These are phyloP conservation scores for Colletotrichum gigasporum DNA, from an alignment of 2,329 filamentous ascomycete species.

Conservation along the genomic window DNA sequence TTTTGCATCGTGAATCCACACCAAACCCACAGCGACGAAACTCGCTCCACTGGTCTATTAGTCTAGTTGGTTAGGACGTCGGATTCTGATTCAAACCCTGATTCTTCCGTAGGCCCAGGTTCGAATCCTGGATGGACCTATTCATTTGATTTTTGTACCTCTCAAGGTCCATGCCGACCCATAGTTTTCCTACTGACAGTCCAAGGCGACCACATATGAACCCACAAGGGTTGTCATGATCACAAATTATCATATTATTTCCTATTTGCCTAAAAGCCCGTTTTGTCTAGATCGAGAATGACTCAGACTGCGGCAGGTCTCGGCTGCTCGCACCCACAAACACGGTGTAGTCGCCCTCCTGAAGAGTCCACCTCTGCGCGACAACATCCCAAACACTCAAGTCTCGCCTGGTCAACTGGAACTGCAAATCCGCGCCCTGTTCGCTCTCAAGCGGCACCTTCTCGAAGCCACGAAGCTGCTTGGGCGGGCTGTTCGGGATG, in stretches of 20 bases:
- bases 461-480: slow-evolving; percentile 70
- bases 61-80: slow-evolving; percentile 29
- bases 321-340: slow-evolving; percentile 59
- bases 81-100: slow-evolving; percentile 12
- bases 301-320: slow-evolving; percentile 48
- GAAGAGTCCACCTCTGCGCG: slow-evolving; percentile 68
- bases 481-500: slow-evolving; percentile 56
- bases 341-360: slow-evolving; percentile 52
- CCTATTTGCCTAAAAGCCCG: background rate
- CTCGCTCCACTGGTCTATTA: slow-evolving; percentile 3
- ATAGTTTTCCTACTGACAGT: background rate
- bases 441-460: slow-evolving; percentile 33
- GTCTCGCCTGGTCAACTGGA: slow-evolving; percentile 69
- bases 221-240: too few species aligned
- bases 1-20: fast-evolving
- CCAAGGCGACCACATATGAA: too few species aligned
- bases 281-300: background rate
- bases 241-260: background rate
- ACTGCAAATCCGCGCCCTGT: slow-evolving; percentile 48
- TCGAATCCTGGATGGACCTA: slow-evolving; percentile 36
- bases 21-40: fast-evolving
- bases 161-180: background rate
- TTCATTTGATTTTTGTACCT: background rate
- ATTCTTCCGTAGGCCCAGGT: slow-evolving; percentile 23
- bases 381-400: slow-evolving; percentile 72